These are phyloP conservation scores for Lichina pygmaea DNA, from an alignment of 495 filamentous ascomycete species.

Conservation along the genomic window DNA sequence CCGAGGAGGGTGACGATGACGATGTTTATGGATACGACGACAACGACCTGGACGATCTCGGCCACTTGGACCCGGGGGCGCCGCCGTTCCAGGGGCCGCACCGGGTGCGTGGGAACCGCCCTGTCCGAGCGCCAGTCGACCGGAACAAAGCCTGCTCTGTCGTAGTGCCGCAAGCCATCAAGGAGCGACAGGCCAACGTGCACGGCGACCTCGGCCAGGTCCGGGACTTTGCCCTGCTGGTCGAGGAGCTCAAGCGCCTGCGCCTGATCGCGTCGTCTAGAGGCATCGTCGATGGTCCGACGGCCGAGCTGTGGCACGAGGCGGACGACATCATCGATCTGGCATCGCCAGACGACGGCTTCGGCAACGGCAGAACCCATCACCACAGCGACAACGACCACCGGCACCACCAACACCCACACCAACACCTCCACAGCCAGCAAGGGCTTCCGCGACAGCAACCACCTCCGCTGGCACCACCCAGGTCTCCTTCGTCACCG, in stretches of 20 bases:
- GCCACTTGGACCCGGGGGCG: background rate
- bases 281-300: constrained; percentile 32
- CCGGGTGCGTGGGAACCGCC: constrained; percentile 6
- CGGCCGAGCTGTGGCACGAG: constrained; percentile 49
- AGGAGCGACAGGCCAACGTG: constrained; percentile 62
- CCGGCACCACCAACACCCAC: background rate
- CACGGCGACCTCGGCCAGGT: constrained; percentile 72
- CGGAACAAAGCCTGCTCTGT: constrained; percentile 25
- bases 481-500: constrained; percentile 23
- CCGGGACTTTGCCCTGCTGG: constrained; percentile 55
- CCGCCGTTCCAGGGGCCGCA: constrained; percentile 1
- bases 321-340: constrained; percentile 71
- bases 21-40: background rate
- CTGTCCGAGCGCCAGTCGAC: background rate
- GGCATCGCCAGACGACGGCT: constrained; percentile 60
- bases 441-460: constrained; percentile 3
- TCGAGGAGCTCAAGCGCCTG: constrained; percentile 53
- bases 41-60: background rate
- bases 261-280: constrained; percentile 34
- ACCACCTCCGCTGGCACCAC: constrained; percentile 13
- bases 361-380: constrained; percentile 5
- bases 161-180: constrained; percentile 55
- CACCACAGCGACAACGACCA: background rate
- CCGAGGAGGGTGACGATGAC: background rate
- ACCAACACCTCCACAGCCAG: background rate